Evolutionary conservation across 495 filamentous ascomycete genomes (phyloP).

Genomic region (Penicillium crystallinum): DNA sequence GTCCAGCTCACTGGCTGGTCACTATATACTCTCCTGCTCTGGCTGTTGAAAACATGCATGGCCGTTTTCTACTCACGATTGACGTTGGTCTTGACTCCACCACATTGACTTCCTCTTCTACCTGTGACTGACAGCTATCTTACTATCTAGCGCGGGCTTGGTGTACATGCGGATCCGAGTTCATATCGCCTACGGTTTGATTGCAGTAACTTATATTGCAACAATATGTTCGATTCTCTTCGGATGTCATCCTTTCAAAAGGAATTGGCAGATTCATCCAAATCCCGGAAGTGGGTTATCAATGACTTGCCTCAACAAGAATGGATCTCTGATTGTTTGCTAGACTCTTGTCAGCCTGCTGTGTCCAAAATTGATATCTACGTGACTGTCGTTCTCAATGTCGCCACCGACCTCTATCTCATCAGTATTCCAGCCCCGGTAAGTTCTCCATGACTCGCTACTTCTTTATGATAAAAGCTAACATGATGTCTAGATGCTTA

Average conservation of each 20-base stretch:
- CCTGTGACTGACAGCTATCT: conserved; percentile 4
- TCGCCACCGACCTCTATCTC: conserved; percentile 50
- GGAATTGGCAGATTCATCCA: conserved; percentile 56
- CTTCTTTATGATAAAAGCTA: neutral
- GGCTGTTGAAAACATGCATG: conserved; percentile 56
- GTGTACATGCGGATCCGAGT: conserved; percentile 46
- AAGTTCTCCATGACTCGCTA: conserved; percentile 11
- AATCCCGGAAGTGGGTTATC: conserved; percentile 48
- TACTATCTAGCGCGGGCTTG: conserved; percentile 36
- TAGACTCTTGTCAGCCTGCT: conserved; percentile 43
- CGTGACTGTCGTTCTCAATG: conserved; percentile 47
- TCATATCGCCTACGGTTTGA: conserved; percentile 47
- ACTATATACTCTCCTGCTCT: conserved; percentile 52
- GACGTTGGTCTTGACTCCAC: conserved; percentile 38
- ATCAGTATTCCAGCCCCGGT: conserved; percentile 52
- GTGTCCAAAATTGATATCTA: conserved; percentile 45
- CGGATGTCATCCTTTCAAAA: conserved; percentile 47
- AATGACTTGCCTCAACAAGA: neutral
- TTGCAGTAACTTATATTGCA: conserved; percentile 48
- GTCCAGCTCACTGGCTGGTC: conserved; percentile 54
- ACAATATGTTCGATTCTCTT: conserved; percentile 50
- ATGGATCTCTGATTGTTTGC: neutral
- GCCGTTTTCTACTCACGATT: conserved; percentile 56
- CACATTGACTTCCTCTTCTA: neutral
- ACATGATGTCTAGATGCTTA: conserved; percentile 41